Conservation (phyloP, 768 basidiomycete species). For the Podaxis sp. region DNA sequence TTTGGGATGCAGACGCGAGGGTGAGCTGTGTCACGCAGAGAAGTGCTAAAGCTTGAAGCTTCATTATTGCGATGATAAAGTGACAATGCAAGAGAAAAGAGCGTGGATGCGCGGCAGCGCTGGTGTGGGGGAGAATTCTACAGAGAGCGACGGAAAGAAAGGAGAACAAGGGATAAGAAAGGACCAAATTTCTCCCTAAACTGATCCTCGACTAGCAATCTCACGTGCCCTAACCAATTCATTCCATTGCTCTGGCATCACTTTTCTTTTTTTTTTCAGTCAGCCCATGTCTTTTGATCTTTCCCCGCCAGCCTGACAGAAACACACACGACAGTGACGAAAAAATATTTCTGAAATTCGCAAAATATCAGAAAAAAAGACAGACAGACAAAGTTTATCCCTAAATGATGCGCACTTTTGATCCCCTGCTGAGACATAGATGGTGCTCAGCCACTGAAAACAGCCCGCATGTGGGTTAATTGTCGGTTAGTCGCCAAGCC, state of each 20-base stretch:
- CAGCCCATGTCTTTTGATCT: background rate
- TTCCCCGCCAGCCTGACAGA: background rate
- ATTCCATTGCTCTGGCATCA: background rate
- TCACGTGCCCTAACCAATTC: background rate
- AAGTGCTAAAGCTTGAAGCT: conserved; percentile 36
- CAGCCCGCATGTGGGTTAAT: too few relatives aligned
- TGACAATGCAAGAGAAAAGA: conserved; percentile 18
- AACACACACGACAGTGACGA: too few relatives aligned
- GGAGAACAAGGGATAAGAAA: background rate
- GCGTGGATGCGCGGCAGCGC: conserved; percentile 17
- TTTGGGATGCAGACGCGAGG: conserved; percentile 30
- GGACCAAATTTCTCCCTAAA: background rate
- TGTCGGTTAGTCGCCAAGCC: too few relatives aligned
- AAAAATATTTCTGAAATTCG: too few relatives aligned
- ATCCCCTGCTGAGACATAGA: too few relatives aligned
- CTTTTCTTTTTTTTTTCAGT: background rate
- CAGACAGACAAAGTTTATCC: too few relatives aligned
- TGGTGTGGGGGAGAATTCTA: background rate
- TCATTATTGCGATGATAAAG: conserved; percentile 33
- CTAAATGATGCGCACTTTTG: too few relatives aligned
- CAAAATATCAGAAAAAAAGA: too few relatives aligned
- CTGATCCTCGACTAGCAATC: too few relatives aligned
- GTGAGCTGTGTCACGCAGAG: conserved; percentile 38
- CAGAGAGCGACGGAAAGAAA: conserved; percentile 9
- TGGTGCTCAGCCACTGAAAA: too few relatives aligned